Evolutionary conservation across 495 filamentous ascomycete species (phyloP).

Genomic region (Letharia columbiana): DNA sequence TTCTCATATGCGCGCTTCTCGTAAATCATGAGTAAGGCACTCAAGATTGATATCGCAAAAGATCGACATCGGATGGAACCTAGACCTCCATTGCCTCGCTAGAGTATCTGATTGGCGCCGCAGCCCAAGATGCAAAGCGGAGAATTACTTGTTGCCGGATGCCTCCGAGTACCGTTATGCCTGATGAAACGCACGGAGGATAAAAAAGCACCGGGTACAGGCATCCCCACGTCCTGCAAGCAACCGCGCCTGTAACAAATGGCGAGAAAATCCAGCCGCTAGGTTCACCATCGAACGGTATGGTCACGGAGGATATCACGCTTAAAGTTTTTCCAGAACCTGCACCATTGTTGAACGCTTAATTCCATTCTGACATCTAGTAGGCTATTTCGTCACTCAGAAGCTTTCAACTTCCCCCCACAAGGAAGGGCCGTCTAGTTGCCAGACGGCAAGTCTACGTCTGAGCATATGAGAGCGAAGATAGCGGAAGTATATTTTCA

Average conservation of each 20-base stretch:
- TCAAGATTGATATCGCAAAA: constrained; percentile 4
- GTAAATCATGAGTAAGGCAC: background rate
- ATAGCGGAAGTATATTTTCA: background rate
- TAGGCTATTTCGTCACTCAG: background rate
- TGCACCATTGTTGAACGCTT: background rate
- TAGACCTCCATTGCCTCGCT: background rate
- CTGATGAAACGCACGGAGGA: constrained; percentile 5
- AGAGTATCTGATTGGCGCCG: background rate
- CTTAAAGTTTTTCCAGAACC: background rate
- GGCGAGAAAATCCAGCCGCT: background rate
- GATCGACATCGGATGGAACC: constrained; percentile 12
- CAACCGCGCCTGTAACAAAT: background rate
- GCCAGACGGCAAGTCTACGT: background rate
- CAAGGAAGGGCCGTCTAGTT: background rate
- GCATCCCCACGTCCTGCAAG: constrained; percentile 1
- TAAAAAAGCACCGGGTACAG: background rate
- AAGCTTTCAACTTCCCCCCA: background rate
- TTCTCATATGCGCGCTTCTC: background rate
- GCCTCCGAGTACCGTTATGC: background rate
- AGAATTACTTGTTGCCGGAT: constrained; percentile 12
- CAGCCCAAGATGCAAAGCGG: constrained; percentile 12
- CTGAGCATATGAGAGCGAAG: background rate
- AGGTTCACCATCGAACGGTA: background rate
- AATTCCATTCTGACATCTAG: background rate
- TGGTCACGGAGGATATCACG: background rate